Evolutionary conservation across 2,329 filamentous ascomycete species (phyloP), one percentile per base, ranked within the genome.

Genomic region (Fusarium newnesense): DNA sequence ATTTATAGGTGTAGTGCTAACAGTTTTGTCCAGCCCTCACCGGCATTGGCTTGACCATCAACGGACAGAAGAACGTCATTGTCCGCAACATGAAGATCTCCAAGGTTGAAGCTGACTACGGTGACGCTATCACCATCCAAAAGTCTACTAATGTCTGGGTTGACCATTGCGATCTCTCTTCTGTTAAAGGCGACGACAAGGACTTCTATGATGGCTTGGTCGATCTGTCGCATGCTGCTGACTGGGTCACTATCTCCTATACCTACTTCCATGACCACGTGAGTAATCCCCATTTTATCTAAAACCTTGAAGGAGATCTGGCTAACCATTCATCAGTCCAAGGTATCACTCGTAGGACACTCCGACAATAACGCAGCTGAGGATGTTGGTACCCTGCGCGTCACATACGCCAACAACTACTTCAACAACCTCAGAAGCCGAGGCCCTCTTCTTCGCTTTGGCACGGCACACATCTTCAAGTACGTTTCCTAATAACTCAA

Each of bases 401-500:
- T 92, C 28, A 91, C 90, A 30, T 90, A 89, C 77, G 84, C 85
- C 80, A 87, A 90, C 81, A 91, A 91, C 85, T 84, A 88, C 83
- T 91, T 84, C 82, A 74, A 80, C 67, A 90, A 91, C 80, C 81
- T 91, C 69, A 88, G 90, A 82, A 89, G 87, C 19, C 89, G 90
- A 60, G 83, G 82, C 0, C 90, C 90, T 1, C 88, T 85, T 6
- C 78, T 91, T 75, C 88, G 90, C 67, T 92, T 91, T 80, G 90
- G 90, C 10, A 91, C 88, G 11, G 89, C 84, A 9, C 90, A 92
- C 77, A 73, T 84, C 62, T 82, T 80, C 68, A 81, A 80, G 73
- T 75, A 2, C 7, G 62, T 57, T 5, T 7, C 4, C 4, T 0
- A 16, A 4, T 3, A 5, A 7, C 15, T 7, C 4, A 3, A 4